Evolutionary conservation across 1,139 yeast genomes (phyloP).

Genomic region (Diutina siamensis): DNA sequence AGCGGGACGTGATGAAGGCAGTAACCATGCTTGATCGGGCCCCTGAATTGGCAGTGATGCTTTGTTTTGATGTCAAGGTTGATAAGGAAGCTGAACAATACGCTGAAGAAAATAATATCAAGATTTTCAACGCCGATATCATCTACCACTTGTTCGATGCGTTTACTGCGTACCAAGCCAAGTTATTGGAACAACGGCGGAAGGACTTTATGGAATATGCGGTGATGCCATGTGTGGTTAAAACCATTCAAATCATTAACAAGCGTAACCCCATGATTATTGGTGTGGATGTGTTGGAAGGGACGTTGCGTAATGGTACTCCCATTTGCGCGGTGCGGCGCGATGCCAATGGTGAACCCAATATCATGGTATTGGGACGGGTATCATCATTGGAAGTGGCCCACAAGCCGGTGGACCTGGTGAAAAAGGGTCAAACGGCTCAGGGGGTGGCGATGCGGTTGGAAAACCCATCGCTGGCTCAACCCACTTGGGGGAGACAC

Average conservation of each 20-base stretch:
- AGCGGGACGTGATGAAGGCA: constrained; percentile 97
- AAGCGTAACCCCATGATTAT: constrained; percentile 98
- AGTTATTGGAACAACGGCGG: constrained; percentile 81
- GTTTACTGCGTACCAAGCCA: constrained; percentile 83
- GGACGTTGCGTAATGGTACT: constrained; percentile 80
- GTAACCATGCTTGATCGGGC: constrained; percentile 94
- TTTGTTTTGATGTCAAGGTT: constrained; percentile 93
- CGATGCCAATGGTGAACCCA: constrained; percentile 65
- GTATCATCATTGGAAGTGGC: constrained; percentile 88
- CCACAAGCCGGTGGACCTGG: constrained; percentile 70
- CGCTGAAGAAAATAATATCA: constrained; percentile 86
- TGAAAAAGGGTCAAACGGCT: constrained; percentile 88
- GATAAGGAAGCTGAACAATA: constrained; percentile 98
- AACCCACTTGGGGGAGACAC: constrained; percentile 99
- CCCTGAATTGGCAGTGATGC: constrained; percentile 90
- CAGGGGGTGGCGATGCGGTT: constrained; percentile 99
- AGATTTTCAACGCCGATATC: constrained; percentile 89
- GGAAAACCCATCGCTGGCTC: constrained; percentile 84
- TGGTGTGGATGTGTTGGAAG: constrained; percentile 95
- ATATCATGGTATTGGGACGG: constrained; percentile 66
- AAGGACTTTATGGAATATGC: constrained; percentile 83
- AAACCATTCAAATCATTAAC: constrained; percentile 91
- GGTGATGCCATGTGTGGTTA: constrained; percentile 88
- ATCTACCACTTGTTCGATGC: constrained; percentile 94
- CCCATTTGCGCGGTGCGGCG: constrained; percentile 91